Conservation (phyloP, 257 asterid genomes). For the Jacaranda copaia region DNA sequence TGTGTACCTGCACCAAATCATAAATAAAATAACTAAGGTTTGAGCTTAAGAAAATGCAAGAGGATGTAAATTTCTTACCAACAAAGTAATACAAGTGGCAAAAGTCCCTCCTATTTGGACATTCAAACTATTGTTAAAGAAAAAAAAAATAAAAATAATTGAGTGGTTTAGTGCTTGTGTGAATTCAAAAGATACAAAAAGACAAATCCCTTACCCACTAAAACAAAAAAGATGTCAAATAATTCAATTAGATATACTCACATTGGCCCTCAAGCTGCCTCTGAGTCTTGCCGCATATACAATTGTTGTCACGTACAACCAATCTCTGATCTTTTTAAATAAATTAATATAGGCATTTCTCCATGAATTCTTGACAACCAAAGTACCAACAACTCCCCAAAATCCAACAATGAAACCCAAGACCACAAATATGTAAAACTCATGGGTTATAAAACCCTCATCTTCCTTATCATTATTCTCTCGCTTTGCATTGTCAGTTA, state of each 20-base stretch:
- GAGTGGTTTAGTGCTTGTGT: too few species aligned
- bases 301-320: conserved; percentile 31
- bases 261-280: neutral
- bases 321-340: conserved; percentile 12
- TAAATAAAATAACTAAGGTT: too few species aligned
- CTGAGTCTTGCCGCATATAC: neutral
- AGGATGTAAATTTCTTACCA: too few species aligned
- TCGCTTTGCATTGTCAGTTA: neutral
- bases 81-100: too few species aligned
- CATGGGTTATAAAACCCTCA: neutral
- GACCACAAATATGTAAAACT: conserved; percentile 20
- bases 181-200: too few species aligned
- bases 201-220: neutral
- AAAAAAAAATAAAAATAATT: too few species aligned
- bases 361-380: conserved; percentile 38
- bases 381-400: conserved; percentile 40
- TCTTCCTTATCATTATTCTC: neutral
- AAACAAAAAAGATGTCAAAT: neutral
- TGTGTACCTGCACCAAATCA: too few species aligned
- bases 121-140: too few species aligned
- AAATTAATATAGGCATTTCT: conserved; percentile 31
- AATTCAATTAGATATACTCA: neutral
- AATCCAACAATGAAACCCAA: conserved; percentile 45
- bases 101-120: too few species aligned
- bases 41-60: too few species aligned